phyloP scores from a whole-genome alignment of 768 basidiomycete species.

The Russula sp. region DNA sequence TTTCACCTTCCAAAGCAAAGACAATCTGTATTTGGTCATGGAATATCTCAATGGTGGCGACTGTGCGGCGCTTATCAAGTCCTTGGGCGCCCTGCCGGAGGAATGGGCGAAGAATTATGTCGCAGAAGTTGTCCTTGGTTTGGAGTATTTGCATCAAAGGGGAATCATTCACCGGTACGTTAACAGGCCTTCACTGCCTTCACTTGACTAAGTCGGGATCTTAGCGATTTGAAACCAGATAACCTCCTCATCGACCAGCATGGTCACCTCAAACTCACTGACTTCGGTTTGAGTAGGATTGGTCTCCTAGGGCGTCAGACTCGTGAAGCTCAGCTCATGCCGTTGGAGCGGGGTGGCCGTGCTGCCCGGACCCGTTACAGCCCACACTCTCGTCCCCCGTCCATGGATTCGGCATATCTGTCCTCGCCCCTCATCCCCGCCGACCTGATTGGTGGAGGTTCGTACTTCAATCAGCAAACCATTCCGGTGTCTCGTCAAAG shows the following conservation, averaged over 20 bases:
- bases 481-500: constrained; percentile 52
- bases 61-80: constrained; percentile 95
- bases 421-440: constrained; percentile 66
- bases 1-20: constrained; percentile 99
- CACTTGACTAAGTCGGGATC: constrained; percentile 15
- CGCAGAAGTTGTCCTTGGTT: constrained; percentile 90
- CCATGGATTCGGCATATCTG: constrained; percentile 73
- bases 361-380: constrained; percentile 46
- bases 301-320: constrained; percentile 98
- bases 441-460: constrained; percentile 54
- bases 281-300: constrained; percentile 94
- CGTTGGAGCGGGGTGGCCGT: constrained; percentile 30
- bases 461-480: constrained; percentile 74
- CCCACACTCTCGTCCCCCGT: constrained; percentile 75
- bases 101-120: constrained; percentile 97
- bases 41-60: constrained; percentile 99
- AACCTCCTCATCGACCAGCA: constrained; percentile 95
- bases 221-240: constrained; percentile 94
- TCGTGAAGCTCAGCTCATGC: constrained; percentile 44
- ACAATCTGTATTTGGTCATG: constrained; percentile 98
- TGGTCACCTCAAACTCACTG: constrained; percentile 95
- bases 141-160: constrained; percentile 94
- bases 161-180: constrained; percentile 94
- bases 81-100: constrained; percentile 86
- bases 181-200: background rate